Conservation (phyloP, 2,329 filamentous ascomycete genomes). For the Colletotrichum musicola region DNA sequence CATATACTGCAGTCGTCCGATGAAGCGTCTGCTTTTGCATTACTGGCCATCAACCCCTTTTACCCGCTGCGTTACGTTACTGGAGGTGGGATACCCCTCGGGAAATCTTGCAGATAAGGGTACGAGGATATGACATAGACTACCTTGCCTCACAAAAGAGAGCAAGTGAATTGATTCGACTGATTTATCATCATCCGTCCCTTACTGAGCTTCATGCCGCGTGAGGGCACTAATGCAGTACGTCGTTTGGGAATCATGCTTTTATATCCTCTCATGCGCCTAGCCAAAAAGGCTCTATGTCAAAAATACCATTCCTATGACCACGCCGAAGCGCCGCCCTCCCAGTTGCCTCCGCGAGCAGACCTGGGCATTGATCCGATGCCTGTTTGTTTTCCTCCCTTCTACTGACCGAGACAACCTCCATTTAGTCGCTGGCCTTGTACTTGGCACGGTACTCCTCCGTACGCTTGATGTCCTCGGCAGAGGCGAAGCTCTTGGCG, state of each 20-base stretch:
- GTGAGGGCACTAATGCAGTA: slow-evolving; percentile 8
- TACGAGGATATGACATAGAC: slow-evolving; percentile 27
- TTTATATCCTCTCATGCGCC: slow-evolving; percentile 24
- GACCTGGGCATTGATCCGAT: background rate
- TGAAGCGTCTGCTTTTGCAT: slow-evolving; percentile 12
- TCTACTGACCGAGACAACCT: background rate
- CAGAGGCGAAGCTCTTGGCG: slow-evolving; percentile 71
- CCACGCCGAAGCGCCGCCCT: background rate
- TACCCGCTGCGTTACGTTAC: slow-evolving; percentile 15
- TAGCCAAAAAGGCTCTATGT: slow-evolving; percentile 1
- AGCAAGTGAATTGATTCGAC: slow-evolving; percentile 15
- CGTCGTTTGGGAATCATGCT: slow-evolving; percentile 32
- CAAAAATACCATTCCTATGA: slow-evolving; percentile 2
- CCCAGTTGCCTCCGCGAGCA: background rate
- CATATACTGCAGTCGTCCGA: slow-evolving; percentile 3
- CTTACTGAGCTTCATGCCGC: background rate
- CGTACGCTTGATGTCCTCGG: slow-evolving; percentile 74
- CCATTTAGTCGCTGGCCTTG: slow-evolving; percentile 67
- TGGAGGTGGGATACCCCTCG: slow-evolving; percentile 3
- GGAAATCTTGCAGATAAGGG: slow-evolving; percentile 7
- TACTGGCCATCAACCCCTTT: slow-evolving; percentile 12
- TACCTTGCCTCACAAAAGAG: slow-evolving; percentile 10
- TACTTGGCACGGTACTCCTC: slow-evolving; percentile 80
- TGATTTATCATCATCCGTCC: slow-evolving; percentile 2
- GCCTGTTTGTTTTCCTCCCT: background rate